Evolutionary conservation across 2,329 filamentous ascomycete species (phyloP).

Genomic region (Beauveria scarabaeidicola): DNA sequence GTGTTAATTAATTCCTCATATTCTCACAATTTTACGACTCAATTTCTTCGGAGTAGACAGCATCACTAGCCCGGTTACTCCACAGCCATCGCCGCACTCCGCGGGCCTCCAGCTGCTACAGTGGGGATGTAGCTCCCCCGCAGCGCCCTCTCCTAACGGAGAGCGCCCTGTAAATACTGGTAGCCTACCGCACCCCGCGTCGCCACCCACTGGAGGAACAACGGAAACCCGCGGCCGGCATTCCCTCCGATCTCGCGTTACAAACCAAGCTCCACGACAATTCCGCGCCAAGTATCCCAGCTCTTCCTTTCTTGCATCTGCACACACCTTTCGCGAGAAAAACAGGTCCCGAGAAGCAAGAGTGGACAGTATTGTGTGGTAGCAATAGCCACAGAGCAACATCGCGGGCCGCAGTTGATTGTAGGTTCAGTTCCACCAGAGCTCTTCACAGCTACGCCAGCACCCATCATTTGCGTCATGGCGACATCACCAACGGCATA

Average conservation of each 20-base stretch:
- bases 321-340: not conserved
- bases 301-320: not conserved
- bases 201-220: not conserved
- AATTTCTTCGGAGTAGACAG: not conserved
- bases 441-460: not conserved
- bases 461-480: not conserved
- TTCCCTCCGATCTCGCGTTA: slow-evolving; percentile 11
- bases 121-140: not conserved
- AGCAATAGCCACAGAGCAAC: not conserved
- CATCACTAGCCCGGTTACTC: slow-evolving; percentile 3
- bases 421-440: not conserved
- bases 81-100: slow-evolving; percentile 1
- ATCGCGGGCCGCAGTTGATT: not conserved
- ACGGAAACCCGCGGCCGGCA: slow-evolving; percentile 9
- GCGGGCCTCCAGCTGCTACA: not conserved
- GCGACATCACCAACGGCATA: slow-evolving; percentile 4
- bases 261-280: not conserved
- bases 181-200: not conserved
- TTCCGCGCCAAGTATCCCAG: not conserved
- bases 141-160: not conserved
- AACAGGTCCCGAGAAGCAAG: not conserved
- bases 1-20: not conserved
- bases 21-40: not conserved
- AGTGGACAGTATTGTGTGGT: not conserved
- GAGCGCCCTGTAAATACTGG: not conserved